A percentile compares a stretch with the other conserved stretches of the same genome.
phyloP scores from a whole-genome alignment of 352 stramenopile species.

The Globisporangium irregulare region DNA sequence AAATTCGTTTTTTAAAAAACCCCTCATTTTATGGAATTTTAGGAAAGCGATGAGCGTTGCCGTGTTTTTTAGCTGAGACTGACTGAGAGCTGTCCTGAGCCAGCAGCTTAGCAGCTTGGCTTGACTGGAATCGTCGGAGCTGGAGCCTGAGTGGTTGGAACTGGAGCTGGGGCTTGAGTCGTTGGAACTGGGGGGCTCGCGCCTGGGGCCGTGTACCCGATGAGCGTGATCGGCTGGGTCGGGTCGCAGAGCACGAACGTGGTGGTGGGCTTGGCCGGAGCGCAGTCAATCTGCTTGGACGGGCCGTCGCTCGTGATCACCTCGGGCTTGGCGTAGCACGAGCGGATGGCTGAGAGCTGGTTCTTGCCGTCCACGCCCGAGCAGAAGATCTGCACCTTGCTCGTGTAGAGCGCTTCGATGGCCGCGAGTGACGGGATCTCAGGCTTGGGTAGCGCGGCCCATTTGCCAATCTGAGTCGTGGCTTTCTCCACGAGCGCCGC shows the following conservation, averaged over 20 bases:
- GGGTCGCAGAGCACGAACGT: slow-evolving; percentile 21
- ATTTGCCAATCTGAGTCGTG: slow-evolving; percentile 51
- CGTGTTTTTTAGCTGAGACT: too few relatives aligned
- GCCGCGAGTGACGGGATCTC: slow-evolving; percentile 19
- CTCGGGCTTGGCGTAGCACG: slow-evolving; percentile 29
- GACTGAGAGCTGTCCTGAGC: too few relatives aligned
- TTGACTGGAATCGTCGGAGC: slow-evolving; percentile 4
- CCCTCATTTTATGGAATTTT: background rate
- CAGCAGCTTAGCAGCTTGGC: background rate
- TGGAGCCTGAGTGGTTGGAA: background rate
- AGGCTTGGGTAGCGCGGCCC: slow-evolving; percentile 27
- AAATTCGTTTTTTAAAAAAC: background rate
- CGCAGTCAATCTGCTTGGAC: slow-evolving; percentile 21
- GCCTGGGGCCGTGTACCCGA: slow-evolving; percentile 15
- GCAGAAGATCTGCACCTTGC: slow-evolving; percentile 28
- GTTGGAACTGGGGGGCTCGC: background rate
- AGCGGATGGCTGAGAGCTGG: slow-evolving; percentile 28
- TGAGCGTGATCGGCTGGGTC: slow-evolving; percentile 22
- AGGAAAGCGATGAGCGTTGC: too few relatives aligned
- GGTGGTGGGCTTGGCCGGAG: slow-evolving; percentile 8
- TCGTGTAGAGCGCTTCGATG: slow-evolving; percentile 26
- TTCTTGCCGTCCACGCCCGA: slow-evolving; percentile 24
- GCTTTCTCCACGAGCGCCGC: slow-evolving; percentile 31
- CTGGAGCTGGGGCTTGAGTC: background rate
- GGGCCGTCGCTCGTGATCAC: slow-evolving; percentile 4